Evolutionary conservation across 2,329 filamentous ascomycete species (phyloP).

Genomic region (Penicillium polonicum): DNA sequence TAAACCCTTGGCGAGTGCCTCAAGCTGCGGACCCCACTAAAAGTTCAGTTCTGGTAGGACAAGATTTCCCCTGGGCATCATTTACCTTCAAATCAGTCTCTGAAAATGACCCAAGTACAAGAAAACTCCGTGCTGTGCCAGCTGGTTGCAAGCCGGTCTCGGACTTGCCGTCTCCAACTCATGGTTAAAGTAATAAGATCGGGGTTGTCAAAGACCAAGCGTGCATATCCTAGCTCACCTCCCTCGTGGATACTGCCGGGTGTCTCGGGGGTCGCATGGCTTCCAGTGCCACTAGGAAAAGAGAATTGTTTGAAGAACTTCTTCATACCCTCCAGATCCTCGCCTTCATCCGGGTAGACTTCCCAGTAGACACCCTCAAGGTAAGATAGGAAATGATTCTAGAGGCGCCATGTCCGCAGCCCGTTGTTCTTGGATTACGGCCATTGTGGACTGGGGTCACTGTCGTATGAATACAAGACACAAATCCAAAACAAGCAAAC

Average conservation of each 20-base stretch:
- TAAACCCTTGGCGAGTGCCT: background rate
- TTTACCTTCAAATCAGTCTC: too few relatives aligned
- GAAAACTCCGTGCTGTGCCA: too few relatives aligned
- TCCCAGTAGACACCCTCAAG: conserved; percentile 77
- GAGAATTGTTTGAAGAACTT: conserved; percentile 82
- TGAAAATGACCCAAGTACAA: too few relatives aligned
- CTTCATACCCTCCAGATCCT: conserved; percentile 67
- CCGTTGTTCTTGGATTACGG: too few relatives aligned
- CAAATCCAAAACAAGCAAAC: background rate
- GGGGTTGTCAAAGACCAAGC: conserved; percentile 75
- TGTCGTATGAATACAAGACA: background rate
- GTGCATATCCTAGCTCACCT: conserved; percentile 79
- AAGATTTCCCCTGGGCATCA: too few relatives aligned
- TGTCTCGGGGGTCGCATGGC: conserved; percentile 75
- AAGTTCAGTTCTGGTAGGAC: too few relatives aligned
- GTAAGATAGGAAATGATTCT: conserved; percentile 73
- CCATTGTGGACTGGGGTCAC: too few relatives aligned
- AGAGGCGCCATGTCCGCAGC: conserved; percentile 67
- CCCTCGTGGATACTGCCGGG: conserved; percentile 74
- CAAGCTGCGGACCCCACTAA: too few relatives aligned
- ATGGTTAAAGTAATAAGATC: conserved; percentile 72
- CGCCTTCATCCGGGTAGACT: conserved; percentile 71
- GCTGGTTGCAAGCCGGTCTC: too few relatives aligned
- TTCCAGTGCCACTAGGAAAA: conserved; percentile 75
- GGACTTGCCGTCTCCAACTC: conserved; percentile 59